phyloP scores from a whole-genome alignment of 2,329 filamentous ascomycete genomes.

The Pseudomassariella vexata region DNA sequence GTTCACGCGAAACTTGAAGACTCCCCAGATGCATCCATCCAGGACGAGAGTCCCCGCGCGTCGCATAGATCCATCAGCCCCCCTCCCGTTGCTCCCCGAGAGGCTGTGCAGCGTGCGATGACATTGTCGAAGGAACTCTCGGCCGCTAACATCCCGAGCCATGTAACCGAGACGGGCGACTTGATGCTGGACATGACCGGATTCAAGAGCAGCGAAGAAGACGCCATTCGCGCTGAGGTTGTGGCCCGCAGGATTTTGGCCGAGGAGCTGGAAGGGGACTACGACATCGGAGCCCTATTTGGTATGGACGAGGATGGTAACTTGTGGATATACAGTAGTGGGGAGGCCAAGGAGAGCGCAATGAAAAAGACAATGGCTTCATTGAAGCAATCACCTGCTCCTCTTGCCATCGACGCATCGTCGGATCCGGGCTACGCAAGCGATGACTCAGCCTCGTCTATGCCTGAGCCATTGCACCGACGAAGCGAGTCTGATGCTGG shows the following conservation, averaged over 20 bases:
- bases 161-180: slow-evolving; percentile 88
- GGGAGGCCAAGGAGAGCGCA: slow-evolving; percentile 88
- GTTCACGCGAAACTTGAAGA: slow-evolving; percentile 23
- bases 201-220: slow-evolving; percentile 91
- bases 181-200: slow-evolving; percentile 98
- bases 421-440: slow-evolving; percentile 96
- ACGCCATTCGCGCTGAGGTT: slow-evolving; percentile 87
- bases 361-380: slow-evolving; percentile 57
- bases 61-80: slow-evolving; percentile 69
- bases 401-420: slow-evolving; percentile 67
- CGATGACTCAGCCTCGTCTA: slow-evolving; percentile 61
- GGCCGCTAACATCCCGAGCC: slow-evolving; percentile 84
- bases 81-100: slow-evolving; percentile 62
- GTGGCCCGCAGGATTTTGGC: slow-evolving; percentile 86
- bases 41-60: slow-evolving; percentile 28
- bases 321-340: slow-evolving; percentile 98
- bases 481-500: slow-evolving; percentile 63
- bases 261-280: slow-evolving; percentile 89
- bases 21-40: slow-evolving; percentile 27
- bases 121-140: slow-evolving; percentile 82
- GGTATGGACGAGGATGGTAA: slow-evolving; percentile 94
- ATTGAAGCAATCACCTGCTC: slow-evolving; percentile 33
- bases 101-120: slow-evolving; percentile 78
- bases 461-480: slow-evolving; percentile 43
- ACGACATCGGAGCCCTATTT: slow-evolving; percentile 92